Conservation (phyloP, 495 filamentous ascomycete species). For the Tuber melanosporum region DNA sequence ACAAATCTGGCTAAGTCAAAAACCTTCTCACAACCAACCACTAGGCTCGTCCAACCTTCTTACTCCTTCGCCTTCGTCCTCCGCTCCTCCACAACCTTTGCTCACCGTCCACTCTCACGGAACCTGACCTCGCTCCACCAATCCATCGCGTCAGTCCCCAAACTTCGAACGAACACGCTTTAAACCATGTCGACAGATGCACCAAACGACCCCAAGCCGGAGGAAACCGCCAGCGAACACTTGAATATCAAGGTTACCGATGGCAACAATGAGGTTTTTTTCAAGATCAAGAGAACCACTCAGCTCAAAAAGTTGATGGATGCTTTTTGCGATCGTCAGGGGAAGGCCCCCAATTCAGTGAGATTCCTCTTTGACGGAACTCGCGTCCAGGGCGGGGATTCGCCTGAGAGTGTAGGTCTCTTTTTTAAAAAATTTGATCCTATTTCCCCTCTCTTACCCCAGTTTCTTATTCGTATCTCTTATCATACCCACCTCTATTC, state of each 20-base stretch:
- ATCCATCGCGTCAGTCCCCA: not conserved
- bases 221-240: conserved; percentile 62
- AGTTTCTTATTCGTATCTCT: conserved; percentile 11
- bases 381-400: conserved; percentile 80
- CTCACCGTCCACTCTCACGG: conserved; percentile 7
- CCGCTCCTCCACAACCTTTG: conserved; percentile 14
- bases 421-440: conserved; percentile 3
- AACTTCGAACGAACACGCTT: not conserved
- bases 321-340: conserved; percentile 94
- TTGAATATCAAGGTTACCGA: conserved; percentile 99
- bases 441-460: conserved; percentile 4
- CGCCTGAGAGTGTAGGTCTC: conserved; percentile 76
- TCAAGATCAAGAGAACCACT: conserved; percentile 98
- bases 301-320: conserved; percentile 97
- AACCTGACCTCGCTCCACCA: conserved; percentile 6
- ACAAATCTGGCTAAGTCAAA: conserved; percentile 7
- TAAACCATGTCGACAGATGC: conserved; percentile 49
- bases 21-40: conserved; percentile 18
- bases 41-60: conserved; percentile 21
- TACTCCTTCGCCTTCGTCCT: conserved; percentile 12
- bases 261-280: conserved; percentile 99
- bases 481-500: not conserved
- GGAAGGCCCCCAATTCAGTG: conserved; percentile 74
- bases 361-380: conserved; percentile 95
- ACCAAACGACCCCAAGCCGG: conserved; percentile 49